Base-by-base conservation (phyloP, 805 yeast genomes). In the Kodamaea kakaduensis region DNA sequence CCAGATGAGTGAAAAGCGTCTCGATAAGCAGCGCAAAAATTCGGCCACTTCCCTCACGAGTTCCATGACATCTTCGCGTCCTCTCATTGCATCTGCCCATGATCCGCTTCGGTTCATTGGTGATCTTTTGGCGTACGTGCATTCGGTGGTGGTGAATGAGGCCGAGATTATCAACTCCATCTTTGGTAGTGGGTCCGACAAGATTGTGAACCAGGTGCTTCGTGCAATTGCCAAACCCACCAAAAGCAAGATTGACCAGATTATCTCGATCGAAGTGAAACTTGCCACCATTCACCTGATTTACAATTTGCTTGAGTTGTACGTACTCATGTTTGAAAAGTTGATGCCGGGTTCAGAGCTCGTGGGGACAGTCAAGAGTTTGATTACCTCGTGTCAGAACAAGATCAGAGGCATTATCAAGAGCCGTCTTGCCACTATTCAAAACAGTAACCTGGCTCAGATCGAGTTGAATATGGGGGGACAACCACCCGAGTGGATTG, bases 121-220 rank as follows among this genome's bases (percentile, higher is more conserved):
- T 17, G 96, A 88, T 53, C 70, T 93, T 20, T 62, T 93, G 24
- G 97, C 97, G 0, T 84, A 84, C 64, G 71, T 88, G 2, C 97
- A 93, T 53, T 76, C 89, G 1, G 71, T 85, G 4, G 79, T 88
- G 19, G 95, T 88, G 3, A 85, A 86, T 58, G 98, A 93, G 56
- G 71, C 78, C 25, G 98, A 93, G 51, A 69, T 81, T 19, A 70
- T 90, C 4, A 69, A 70, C 6, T 69, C 78, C 13, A 59, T 90
- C 33, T 79, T 90, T 41, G 25, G 38, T 49, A 46, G 43, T 10
- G 52, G 48, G 2, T 52, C 50, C 15, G 38, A 44, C 9, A 43
- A 51, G 15, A 64, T 58, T 22, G 55, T 66, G 27, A 61, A 68
- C 15, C 32, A 47, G 24, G 45, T 55, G 13, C 60, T 85, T 28